Evolutionary conservation across 805 yeast species (phyloP), one percentile per base, ranked within the genome.

Genomic region (Cyberlindnera americana): DNA sequence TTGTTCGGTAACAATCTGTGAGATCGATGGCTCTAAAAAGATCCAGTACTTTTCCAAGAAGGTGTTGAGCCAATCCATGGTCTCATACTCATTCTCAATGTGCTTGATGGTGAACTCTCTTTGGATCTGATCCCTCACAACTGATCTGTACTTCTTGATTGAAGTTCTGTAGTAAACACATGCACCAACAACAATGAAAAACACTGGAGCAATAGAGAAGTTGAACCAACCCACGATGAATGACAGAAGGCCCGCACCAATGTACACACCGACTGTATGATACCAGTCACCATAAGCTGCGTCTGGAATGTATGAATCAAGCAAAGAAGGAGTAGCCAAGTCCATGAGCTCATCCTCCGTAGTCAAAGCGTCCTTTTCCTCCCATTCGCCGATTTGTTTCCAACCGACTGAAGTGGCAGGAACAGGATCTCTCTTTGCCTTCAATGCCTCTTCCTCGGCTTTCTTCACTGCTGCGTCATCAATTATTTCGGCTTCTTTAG

Each of bases 31-130:
- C 61, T 93, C 98, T 56, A 89, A 74, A 49, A 73, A 86, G 40
- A 78, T 69, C 99, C 99, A 93, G 62, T 86, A 90, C 64, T 89
- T 90, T 57, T 83, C 90, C 64, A 95, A 61, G 54, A 95, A 83
- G 19, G 78, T 77, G 62, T 93, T 93, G 49, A 87, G 69, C 99
- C 99, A 93, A 57, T 93, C 97, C 84, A 93, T 77, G 6, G 95
- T 74, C 65, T 93, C 99, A 50, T 81, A 82, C 59, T 91, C 97
- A 55, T 80, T 76, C 62, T 93, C 98, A 48, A 90, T 81, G 33
- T 75, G 75, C 56, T 77, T 78, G 33, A 88, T 78, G 14, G 93
- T 81, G 56, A 84, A 78, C 57, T 91, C 96, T 51, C 95, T 78
- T 56, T 88, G 90, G 21, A 93, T 83, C 41, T 77, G 80, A 47